Percentiles rank a stretch among this genome's conserved stretches.
phyloP scores from a whole-genome alignment of 371 early-diverging fungal genomes.

The Aphelidium insulamus region DNA sequence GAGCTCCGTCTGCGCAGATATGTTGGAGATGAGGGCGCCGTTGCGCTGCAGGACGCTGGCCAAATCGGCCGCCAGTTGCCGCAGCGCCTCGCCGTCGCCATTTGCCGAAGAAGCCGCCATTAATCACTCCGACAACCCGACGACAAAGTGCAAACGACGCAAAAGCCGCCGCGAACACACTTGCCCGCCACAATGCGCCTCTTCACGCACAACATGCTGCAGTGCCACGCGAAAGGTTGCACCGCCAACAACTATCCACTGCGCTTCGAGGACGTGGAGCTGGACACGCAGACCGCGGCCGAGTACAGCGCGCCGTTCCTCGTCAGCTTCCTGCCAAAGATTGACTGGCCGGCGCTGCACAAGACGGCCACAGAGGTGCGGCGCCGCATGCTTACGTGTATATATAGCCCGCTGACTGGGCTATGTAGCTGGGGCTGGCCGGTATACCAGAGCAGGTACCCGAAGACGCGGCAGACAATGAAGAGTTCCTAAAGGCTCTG shows the following conservation, averaged over 20 bases:
- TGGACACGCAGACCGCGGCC: constrained; percentile 50
- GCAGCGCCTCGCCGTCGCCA: too few relatives aligned
- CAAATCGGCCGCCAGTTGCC: too few relatives aligned
- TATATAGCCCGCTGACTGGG: constrained; percentile 17
- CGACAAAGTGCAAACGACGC: too few relatives aligned
- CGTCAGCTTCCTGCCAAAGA: constrained; percentile 46
- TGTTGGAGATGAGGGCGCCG: too few relatives aligned
- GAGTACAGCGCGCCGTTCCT: constrained; percentile 74
- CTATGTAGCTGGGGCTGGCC: constrained; percentile 16
- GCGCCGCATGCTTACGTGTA: not conserved
- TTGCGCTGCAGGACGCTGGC: too few relatives aligned
- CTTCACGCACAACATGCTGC: constrained; percentile 92
- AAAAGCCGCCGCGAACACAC: too few relatives aligned
- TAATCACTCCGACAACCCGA: too few relatives aligned
- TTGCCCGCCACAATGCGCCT: too few relatives aligned
- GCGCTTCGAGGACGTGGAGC: constrained; percentile 50
- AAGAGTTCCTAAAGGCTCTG: constrained; percentile 43
- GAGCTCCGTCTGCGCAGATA: too few relatives aligned
- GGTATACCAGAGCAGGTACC: constrained; percentile 44
- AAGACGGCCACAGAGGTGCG: constrained; percentile 42
- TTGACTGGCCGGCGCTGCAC: constrained; percentile 70
- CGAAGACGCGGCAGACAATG: constrained; percentile 37
- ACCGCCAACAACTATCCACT: constrained; percentile 70
- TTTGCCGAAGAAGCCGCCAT: too few relatives aligned
- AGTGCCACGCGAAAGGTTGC: constrained; percentile 91